Evolutionary conservation across 441 rosid genomes (phyloP).

Genomic region (Melastoma candidum): DNA sequence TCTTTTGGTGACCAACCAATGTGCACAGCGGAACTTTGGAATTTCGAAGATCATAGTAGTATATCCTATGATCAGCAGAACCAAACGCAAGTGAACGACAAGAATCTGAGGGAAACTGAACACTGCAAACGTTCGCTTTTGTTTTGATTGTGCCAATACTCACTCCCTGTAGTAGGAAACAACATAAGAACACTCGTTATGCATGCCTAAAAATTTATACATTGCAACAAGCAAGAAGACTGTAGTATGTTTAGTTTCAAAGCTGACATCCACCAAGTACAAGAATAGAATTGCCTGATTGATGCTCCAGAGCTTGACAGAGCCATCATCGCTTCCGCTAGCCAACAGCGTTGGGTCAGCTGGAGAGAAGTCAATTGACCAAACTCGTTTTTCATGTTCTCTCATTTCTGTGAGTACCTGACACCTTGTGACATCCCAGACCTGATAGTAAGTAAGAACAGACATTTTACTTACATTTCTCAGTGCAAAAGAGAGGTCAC

Average conservation of each 20-base stretch:
- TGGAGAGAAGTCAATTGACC: constrained; percentile 17
- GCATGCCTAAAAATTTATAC: constrained; percentile 25
- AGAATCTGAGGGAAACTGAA: constrained; percentile 82
- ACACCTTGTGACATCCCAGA: constrained; percentile 18
- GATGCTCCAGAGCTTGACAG: constrained; percentile 20
- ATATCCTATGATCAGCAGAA: constrained; percentile 88
- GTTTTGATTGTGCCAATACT: constrained; percentile 85
- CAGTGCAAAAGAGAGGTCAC: no score
- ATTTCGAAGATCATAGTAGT: constrained; percentile 91
- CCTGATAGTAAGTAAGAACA: constrained; percentile 3
- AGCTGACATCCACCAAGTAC: constrained; percentile 78
- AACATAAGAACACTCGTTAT: constrained; percentile 35
- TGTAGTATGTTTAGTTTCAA: constrained; percentile 58
- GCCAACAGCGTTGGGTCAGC: constrained; percentile 17
- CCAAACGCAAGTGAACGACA: constrained; percentile 84
- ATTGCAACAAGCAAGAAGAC: constrained; percentile 32
- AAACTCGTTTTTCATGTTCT: constrained; percentile 18
- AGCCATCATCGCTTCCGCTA: constrained; percentile 18
- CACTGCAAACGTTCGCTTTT: constrained; percentile 89
- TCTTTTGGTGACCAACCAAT: constrained; percentile 70
- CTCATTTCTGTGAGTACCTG: constrained; percentile 15
- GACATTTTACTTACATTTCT: background rate
- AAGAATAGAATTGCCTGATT: constrained; percentile 76
- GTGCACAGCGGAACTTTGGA: constrained; percentile 75
- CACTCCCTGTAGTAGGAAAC: constrained; percentile 60